These are phyloP conservation scores for Luffa aegyptiaca DNA, from an alignment of 306 rosid species.

Conservation along the genomic window DNA sequence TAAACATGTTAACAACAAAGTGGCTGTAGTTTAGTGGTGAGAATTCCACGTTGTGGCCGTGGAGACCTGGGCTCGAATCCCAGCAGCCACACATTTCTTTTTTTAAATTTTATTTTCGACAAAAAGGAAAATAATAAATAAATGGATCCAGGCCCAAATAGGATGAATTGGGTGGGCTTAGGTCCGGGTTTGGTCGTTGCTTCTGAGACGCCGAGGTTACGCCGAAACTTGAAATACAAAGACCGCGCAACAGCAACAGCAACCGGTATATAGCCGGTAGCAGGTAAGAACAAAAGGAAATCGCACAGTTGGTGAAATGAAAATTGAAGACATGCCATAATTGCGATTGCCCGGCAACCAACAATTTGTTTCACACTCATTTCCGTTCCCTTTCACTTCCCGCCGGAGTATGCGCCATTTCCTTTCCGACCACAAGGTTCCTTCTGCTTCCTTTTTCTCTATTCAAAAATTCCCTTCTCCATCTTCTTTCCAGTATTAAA, in stretches of 20 bases:
- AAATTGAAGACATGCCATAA: constrained; percentile 25
- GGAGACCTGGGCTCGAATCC: constrained; percentile 10
- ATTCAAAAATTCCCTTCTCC: not conserved
- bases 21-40: constrained; percentile 7
- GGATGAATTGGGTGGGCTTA: not conserved
- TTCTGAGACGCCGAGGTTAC: not conserved
- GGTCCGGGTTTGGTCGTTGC: not conserved
- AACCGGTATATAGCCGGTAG: constrained; percentile 34
- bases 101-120: not conserved
- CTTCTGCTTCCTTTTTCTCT: not conserved
- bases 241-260: not conserved
- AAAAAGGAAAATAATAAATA: not conserved
- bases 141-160: not conserved
- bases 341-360: constrained; percentile 26
- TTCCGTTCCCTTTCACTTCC: not conserved
- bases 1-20: not conserved
- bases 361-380: not conserved
- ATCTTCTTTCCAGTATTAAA: too few relatives aligned
- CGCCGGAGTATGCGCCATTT: constrained; percentile 9
- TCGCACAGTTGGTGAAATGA: constrained; percentile 5
- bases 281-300: constrained; percentile 17
- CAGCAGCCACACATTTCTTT: not conserved
- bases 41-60: constrained; percentile 7
- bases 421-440: constrained; percentile 17
- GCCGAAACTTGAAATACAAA: not conserved